phyloP scores from a whole-genome alignment of 805 yeast genomes.

The Saturnispora besseyi region DNA sequence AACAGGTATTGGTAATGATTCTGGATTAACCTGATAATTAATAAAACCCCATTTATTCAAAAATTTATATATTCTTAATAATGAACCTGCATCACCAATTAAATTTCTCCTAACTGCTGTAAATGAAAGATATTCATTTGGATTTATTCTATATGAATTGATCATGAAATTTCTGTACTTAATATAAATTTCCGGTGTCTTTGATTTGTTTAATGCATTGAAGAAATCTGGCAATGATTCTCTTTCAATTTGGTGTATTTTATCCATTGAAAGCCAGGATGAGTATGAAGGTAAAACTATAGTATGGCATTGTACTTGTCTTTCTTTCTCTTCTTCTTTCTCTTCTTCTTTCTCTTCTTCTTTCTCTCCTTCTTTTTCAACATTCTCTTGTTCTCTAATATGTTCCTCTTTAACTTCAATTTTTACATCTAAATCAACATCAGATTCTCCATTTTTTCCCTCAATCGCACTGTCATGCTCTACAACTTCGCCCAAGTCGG shows the following conservation, averaged over 20 bases:
- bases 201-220: constrained; percentile 48
- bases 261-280: constrained; percentile 71
- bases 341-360: neutral
- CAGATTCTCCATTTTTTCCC: neutral
- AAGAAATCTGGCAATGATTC: constrained; percentile 86
- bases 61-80: constrained; percentile 76
- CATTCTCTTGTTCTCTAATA: neutral
- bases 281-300: constrained; percentile 83
- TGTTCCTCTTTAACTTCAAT: neutral
- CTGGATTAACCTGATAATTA: constrained; percentile 85
- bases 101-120: constrained; percentile 87
- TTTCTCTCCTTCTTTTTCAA: constrained; percentile 1
- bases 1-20: constrained; percentile 55
- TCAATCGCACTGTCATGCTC: neutral
- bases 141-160: constrained; percentile 79
- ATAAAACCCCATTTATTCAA: constrained; percentile 88
- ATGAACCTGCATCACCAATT: constrained; percentile 85
- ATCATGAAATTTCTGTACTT: constrained; percentile 84
- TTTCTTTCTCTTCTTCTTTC: constrained; percentile 11
- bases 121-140: constrained; percentile 79
- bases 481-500: neutral
- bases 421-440: neutral
- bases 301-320: constrained; percentile 58
- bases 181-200: constrained; percentile 73
- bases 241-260: constrained; percentile 67